Evolutionary conservation across 2,329 filamentous ascomycete genomes (phyloP).

Genomic region (Calonectria henricotiae): DNA sequence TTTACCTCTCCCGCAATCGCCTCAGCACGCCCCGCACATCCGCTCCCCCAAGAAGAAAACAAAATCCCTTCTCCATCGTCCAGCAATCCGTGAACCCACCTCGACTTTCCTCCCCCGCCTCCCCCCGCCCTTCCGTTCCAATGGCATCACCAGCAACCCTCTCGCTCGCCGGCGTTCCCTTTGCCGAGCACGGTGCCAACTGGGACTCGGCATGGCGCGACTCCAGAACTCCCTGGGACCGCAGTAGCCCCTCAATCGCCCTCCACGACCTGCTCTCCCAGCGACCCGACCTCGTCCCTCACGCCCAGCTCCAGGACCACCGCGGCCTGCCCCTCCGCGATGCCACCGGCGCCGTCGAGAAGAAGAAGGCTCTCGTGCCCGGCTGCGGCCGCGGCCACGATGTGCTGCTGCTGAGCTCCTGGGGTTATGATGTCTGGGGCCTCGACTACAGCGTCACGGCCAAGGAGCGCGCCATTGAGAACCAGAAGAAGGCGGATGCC

Average conservation of each 20-base stretch:
- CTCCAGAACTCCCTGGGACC: slow-evolving; percentile 70
- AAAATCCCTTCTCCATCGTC: not conserved
- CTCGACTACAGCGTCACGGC: slow-evolving; percentile 76
- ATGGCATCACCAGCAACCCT: slow-evolving; percentile 46
- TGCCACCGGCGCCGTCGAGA: slow-evolving; percentile 47
- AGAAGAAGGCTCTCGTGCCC: slow-evolving; percentile 76
- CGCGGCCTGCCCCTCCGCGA: slow-evolving; percentile 53
- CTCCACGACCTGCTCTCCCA: slow-evolving; percentile 69
- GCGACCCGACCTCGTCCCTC: slow-evolving; percentile 63
- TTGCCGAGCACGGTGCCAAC: slow-evolving; percentile 56
- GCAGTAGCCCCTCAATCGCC: slow-evolving; percentile 68
- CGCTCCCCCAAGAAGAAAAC: not conserved
- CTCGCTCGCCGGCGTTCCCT: slow-evolving; percentile 57
- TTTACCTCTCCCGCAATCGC: slow-evolving; percentile 12
- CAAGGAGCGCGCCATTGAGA: slow-evolving; percentile 64
- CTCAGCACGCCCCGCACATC: slow-evolving; percentile 5
- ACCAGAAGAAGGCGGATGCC: slow-evolving; percentile 60
- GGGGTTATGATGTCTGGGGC: slow-evolving; percentile 85
- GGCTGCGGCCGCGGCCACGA: slow-evolving; percentile 90
- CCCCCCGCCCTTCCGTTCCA: slow-evolving; percentile 37
- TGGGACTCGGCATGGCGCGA: slow-evolving; percentile 69
- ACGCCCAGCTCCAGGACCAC: slow-evolving; percentile 55
- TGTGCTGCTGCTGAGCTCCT: slow-evolving; percentile 80
- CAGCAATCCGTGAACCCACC: not conserved
- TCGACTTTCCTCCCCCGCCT: not conserved